phyloP scores from a whole-genome alignment of 1,284 basidiomycete species.

The Tremellales sp. region DNA sequence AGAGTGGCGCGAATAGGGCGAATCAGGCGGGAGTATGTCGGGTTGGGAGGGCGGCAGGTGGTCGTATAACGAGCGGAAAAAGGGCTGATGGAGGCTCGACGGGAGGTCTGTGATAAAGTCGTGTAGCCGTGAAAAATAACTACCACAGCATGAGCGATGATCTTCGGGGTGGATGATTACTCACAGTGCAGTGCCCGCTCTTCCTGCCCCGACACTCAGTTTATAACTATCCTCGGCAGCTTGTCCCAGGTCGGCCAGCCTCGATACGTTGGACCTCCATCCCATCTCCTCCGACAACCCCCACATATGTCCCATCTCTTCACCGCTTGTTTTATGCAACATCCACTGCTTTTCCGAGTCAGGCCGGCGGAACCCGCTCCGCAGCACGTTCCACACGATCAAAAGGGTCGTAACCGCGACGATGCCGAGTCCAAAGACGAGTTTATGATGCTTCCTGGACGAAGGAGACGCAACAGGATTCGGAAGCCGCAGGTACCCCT shows the following conservation, averaged over 20 bases:
- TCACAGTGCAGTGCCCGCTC: constrained; percentile 18
- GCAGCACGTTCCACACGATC: too few relatives aligned
- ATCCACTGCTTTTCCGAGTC: constrained; percentile 1
- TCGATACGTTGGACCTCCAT: constrained; percentile 12
- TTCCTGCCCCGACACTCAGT: constrained; percentile 13
- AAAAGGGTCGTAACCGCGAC: too few relatives aligned
- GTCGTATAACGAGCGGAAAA: constrained; percentile 14
- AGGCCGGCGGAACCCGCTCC: too few relatives aligned
- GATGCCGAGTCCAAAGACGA: too few relatives aligned
- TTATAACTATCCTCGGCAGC: constrained; percentile 23
- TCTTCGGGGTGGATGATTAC: constrained; percentile 1
- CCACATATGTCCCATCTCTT: constrained; percentile 9
- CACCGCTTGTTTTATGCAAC: neutral
- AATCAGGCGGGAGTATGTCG: constrained; percentile 5
- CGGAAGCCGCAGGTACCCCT: too few relatives aligned
- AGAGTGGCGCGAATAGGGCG: neutral
- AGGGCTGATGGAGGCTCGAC: constrained; percentile 8
- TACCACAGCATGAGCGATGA: neutral
- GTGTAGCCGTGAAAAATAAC: constrained; percentile 23
- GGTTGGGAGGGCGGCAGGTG: constrained; percentile 18
- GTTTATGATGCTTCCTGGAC: too few relatives aligned
- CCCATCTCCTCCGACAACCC: constrained; percentile 24
- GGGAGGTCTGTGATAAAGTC: constrained; percentile 19
- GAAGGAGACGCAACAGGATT: too few relatives aligned
- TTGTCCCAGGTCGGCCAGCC: constrained; percentile 23